Evolutionary conservation across 768 basidiomycete genomes (phyloP), one percentile per base, ranked within the genome.

Genomic region (Tephrocybe sp.): DNA sequence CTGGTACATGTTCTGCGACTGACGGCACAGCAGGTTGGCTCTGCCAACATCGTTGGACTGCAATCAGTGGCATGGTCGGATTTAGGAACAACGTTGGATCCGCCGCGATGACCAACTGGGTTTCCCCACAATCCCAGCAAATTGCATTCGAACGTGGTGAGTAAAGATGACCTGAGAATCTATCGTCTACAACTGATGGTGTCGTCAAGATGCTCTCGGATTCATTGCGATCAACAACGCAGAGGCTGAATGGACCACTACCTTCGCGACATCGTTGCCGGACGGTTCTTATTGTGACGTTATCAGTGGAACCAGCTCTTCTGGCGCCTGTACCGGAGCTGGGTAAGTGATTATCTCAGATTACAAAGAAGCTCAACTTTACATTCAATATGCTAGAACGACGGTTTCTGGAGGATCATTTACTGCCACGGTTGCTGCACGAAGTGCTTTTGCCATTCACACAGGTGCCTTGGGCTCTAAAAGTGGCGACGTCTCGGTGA

Each of bases 201-300:
- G 31, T 41, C 20, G 5, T 32, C 48, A 44, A 84, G 82, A 80
- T 23, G 64, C 78, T 0, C 61, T 66, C 38, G 84, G 85, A 2
- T 85, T 82, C 51, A 79, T 85, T 1, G 84, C 77, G 0, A 87
- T 87, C 58, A 87, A 87, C 61, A 86, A 87, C 53, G 75, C 65
- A 4, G 80, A 84, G 52, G 68, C 70, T 4, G 57, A 66, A 0
- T 87, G 86, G 85, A 78, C 54, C 7, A 47, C 74, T 0, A 78
- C 77, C 0, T 86, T 87, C 62, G 61, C 66, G 14, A 87, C 85
- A 0, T 75, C 78, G 0, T 65, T 87, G 8, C 74, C 84, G 0
- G 74, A 65, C 19, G 85, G 83, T 0, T 62, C 65, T 4, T 87
- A 87, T 57, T 87, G 86, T 65, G 81, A 89, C 62, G 80, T 86